A percentile compares a stretch with the other conserved stretches of the same genome.
phyloP scores from a whole-genome alignment of 768 basidiomycete species.

The Tricholoma terreum region DNA sequence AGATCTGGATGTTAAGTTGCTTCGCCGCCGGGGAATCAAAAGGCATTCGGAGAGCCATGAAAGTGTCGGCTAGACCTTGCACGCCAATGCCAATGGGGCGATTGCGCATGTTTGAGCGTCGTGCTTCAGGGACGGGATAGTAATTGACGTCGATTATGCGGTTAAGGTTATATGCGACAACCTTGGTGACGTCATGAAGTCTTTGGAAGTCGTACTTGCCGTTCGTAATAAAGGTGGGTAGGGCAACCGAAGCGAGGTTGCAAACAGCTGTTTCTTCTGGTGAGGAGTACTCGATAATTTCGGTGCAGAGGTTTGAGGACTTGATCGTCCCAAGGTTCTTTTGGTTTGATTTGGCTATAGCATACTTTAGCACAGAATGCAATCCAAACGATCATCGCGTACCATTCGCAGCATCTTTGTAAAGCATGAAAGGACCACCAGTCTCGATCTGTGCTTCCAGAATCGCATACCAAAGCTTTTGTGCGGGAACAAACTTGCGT shows the following conservation, averaged over 20 bases:
- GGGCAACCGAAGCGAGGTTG: conserved; percentile 95
- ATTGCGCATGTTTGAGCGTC: conserved; percentile 92
- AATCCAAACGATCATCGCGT: conserved; percentile 22
- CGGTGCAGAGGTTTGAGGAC: conserved; percentile 98
- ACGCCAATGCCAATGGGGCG: conserved; percentile 97
- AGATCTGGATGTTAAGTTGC: conserved; percentile 90
- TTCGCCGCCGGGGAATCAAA: conserved; percentile 90
- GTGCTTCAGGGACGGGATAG: conserved; percentile 91
- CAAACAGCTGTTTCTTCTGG: conserved; percentile 98
- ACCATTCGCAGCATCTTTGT: conserved; percentile 97
- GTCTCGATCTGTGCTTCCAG: conserved; percentile 98
- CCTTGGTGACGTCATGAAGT: conserved; percentile 91
- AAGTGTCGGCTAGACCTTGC: conserved; percentile 95
- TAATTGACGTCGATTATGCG: conserved; percentile 93
- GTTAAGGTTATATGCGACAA: conserved; percentile 91
- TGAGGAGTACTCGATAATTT: conserved; percentile 97
- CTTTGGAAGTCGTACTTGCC: conserved; percentile 92
- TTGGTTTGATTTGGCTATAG: conserved; percentile 92
- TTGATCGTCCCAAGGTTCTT: conserved; percentile 98
- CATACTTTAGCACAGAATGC: neutral
- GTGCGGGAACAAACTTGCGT: conserved; percentile 82
- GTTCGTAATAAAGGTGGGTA: conserved; percentile 85
- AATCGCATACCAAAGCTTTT: conserved; percentile 98
- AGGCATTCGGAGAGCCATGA: conserved; percentile 95
- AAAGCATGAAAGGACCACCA: conserved; percentile 98